Evolutionary conservation across 495 filamentous ascomycete genomes (phyloP).

Genomic region (Pyrenula aspistea): DNA sequence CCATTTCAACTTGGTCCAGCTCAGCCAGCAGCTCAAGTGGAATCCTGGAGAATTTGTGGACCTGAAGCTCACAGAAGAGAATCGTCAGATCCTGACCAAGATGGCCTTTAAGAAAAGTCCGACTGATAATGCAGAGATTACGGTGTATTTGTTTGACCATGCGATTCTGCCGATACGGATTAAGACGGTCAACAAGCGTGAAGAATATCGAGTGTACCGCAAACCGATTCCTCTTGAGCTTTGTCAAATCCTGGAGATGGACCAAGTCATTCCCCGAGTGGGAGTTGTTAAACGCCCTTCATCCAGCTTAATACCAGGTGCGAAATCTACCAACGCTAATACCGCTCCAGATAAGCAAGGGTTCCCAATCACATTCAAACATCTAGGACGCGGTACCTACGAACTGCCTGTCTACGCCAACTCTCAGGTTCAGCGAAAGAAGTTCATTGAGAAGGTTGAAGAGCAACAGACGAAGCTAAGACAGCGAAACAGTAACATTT

Average conservation of each 20-base stretch:
- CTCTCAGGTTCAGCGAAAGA: constrained; percentile 66
- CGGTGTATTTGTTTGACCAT: constrained; percentile 92
- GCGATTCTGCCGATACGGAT: constrained; percentile 79
- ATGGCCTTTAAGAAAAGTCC: constrained; percentile 85
- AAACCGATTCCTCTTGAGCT: constrained; percentile 94
- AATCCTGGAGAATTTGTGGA: constrained; percentile 79
- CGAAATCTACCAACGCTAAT: constrained; percentile 37
- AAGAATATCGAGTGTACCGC: constrained; percentile 88
- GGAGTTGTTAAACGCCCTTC: constrained; percentile 81
- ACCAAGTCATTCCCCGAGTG: constrained; percentile 72
- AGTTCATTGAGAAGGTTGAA: constrained; percentile 95
- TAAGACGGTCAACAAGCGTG: constrained; percentile 83
- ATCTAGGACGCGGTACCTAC: constrained; percentile 93
- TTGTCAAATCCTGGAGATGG: constrained; percentile 90
- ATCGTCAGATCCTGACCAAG: constrained; percentile 85
- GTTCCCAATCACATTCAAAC: constrained; percentile 93
- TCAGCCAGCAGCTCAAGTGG: constrained; percentile 85
- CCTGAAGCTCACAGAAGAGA: constrained; percentile 86
- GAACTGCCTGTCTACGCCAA: constrained; percentile 83
- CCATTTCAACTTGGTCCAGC: constrained; percentile 84
- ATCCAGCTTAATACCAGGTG: constrained; percentile 70
- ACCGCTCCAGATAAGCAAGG: constrained; percentile 54
- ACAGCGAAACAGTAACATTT: constrained; percentile 77
- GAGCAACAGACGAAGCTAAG: constrained; percentile 74
- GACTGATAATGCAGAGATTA: constrained; percentile 77